These are phyloP conservation scores for Aurantiochytrium sp. DNA, from an alignment of 108 stramenopile genomes.

Conservation along the genomic window DNA sequence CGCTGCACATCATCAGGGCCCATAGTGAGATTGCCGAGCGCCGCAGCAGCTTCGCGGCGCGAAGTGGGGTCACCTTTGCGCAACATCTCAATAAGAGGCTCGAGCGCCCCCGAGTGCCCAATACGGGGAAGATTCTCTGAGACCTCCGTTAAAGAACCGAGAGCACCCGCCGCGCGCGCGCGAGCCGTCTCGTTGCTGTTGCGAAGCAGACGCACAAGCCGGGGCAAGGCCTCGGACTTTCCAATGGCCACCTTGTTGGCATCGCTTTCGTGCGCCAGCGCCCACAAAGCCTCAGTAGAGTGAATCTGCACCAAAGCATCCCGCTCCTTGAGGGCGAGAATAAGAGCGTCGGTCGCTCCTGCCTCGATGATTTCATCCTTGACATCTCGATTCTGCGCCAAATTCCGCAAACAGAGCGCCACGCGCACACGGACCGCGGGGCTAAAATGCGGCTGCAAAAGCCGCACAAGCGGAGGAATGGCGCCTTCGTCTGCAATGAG, in stretches of 20 bases:
- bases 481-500: background rate
- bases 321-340: background rate
- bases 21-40: background rate
- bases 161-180: background rate
- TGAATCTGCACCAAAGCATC: background rate
- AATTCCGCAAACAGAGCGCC: background rate
- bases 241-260: background rate
- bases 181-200: background rate
- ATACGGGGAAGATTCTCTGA: background rate
- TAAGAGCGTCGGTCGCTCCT: background rate
- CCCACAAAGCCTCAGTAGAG: background rate
- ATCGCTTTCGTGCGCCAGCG: background rate
- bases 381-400: background rate
- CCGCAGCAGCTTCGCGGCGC: background rate
- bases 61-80: background rate
- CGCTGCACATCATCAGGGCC: background rate
- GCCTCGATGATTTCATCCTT: background rate
- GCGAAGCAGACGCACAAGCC: background rate
- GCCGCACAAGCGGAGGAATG: background rate
- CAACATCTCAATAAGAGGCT: background rate
- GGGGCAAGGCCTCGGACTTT: background rate
- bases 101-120: background rate
- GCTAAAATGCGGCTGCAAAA: background rate
- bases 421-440: background rate
- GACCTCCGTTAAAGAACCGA: background rate